These are phyloP conservation scores for Neofusicoccum umdonicola DNA, from an alignment of 2,329 filamentous ascomycete species.

Conservation along the genomic window DNA sequence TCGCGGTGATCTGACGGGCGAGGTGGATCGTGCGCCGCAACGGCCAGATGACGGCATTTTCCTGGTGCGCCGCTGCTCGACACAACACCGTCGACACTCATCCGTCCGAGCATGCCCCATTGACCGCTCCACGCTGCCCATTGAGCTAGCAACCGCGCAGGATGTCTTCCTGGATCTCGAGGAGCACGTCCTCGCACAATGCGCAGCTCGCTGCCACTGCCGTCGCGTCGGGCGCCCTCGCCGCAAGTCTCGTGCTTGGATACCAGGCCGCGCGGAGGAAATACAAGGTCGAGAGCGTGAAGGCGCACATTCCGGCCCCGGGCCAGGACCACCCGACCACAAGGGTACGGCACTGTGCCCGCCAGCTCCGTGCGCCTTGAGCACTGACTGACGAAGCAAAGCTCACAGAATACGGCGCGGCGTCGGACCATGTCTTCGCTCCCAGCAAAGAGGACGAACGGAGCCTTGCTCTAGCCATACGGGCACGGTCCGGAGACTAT, in stretches of 20 bases:
- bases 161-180: constrained; percentile 49
- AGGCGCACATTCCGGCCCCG: constrained; percentile 60
- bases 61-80: background rate
- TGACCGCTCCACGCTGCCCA: background rate
- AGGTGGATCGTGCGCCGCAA: background rate
- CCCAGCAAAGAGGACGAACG: constrained; percentile 56
- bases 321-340: constrained; percentile 51
- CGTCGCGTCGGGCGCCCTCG: constrained; percentile 51
- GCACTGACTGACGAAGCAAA: constrained; percentile 35
- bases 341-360: constrained; percentile 39
- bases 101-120: background rate
- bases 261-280: constrained; percentile 56
- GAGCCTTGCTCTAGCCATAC: constrained; percentile 56
- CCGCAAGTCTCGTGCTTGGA: constrained; percentile 55
- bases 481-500: constrained; percentile 62
- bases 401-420: constrained; percentile 62
- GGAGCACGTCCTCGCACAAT: constrained; percentile 45
- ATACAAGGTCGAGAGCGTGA: constrained; percentile 57
- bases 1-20: background rate
- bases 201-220: constrained; percentile 70
- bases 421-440: constrained; percentile 39
- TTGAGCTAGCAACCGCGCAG: background rate
- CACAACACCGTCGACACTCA: background rate
- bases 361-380: background rate
- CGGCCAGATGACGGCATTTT: constrained; percentile 12